phyloP scores from a whole-genome alignment of 768 basidiomycete species.

The Lentinula aciculospora region DNA sequence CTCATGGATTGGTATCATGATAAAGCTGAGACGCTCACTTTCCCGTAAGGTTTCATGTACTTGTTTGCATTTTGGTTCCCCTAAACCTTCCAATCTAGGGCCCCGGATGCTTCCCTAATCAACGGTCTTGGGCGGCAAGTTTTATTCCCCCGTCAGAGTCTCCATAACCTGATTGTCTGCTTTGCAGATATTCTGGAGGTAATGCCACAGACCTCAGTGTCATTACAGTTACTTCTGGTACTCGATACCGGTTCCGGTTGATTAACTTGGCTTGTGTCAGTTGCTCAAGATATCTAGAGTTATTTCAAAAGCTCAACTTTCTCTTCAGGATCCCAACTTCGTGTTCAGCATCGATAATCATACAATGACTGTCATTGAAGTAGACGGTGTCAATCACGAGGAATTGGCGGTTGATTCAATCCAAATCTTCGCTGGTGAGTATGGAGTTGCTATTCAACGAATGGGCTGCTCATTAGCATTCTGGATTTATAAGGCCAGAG shows the following conservation, averaged over 20 bases:
- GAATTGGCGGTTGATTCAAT: slow-evolving; percentile 32
- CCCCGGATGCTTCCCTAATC: slow-evolving; percentile 26
- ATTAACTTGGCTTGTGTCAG: slow-evolving; percentile 8
- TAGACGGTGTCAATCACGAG: slow-evolving; percentile 28
- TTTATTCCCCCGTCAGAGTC: not conserved
- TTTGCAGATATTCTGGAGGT: slow-evolving; percentile 4
- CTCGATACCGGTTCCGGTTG: slow-evolving; percentile 9
- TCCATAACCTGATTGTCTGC: no score
- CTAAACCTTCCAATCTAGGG: slow-evolving; percentile 7
- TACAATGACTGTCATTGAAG: slow-evolving; percentile 30
- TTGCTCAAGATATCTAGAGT: not conserved
- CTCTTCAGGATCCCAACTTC: slow-evolving; percentile 6
- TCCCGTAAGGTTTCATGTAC: not conserved
- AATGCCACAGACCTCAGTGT: slow-evolving; percentile 10
- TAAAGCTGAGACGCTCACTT: slow-evolving; percentile 5
- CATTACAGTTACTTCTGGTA: slow-evolving; percentile 9
- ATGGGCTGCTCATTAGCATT: not conserved
- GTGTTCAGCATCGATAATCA: slow-evolving; percentile 11
- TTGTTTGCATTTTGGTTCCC: not conserved
- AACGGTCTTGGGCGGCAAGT: slow-evolving; percentile 12
- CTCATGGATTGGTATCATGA: slow-evolving; percentile 38
- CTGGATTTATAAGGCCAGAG: slow-evolving; percentile 20
- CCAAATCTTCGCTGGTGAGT: slow-evolving; percentile 25
- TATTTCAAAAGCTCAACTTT: not conserved
- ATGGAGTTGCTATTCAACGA: not conserved